Conservation (phyloP, 305 asterid genomes). For the Lippia alba region DNA sequence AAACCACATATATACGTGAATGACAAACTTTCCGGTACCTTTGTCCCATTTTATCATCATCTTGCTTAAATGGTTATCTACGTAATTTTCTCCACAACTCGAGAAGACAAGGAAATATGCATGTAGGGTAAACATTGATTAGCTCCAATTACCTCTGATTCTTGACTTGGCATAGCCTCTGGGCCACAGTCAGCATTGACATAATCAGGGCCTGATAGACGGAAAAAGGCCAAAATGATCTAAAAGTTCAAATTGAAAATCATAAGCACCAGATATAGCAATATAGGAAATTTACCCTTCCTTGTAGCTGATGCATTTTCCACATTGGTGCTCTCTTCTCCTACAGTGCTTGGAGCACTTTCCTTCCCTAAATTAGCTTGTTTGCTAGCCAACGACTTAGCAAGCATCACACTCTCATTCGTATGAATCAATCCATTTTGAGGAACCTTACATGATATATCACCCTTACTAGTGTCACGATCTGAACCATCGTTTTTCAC, state of each 20-base stretch:
- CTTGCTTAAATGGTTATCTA: conserved; percentile 1
- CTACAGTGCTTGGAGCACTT: conserved; percentile 42
- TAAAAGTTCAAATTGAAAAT: conserved; percentile 30
- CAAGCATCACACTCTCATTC: conserved; percentile 37
- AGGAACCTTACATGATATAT: conserved; percentile 39
- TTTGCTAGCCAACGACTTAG: conserved; percentile 39
- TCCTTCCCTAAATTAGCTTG: conserved; percentile 41
- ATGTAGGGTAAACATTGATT: conserved; percentile 20
- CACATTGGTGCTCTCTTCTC: conserved; percentile 39
- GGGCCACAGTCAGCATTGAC: conserved; percentile 43
- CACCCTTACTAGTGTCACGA: conserved; percentile 40
- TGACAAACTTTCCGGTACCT: conserved; percentile 5
- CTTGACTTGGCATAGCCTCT: conserved; percentile 43
- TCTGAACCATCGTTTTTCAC: conserved; percentile 42
- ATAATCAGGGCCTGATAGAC: conserved; percentile 46
- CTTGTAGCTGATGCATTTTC: conserved; percentile 51
- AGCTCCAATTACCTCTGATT: conserved; percentile 59
- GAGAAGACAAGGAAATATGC: not conserved
- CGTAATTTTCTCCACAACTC: conserved; percentile 15
- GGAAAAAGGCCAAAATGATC: conserved; percentile 39
- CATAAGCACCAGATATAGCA: conserved; percentile 18
- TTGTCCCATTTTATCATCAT: conserved; percentile 12
- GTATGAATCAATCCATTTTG: conserved; percentile 37
- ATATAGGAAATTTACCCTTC: conserved; percentile 39
- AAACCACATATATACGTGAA: not conserved